Conservation (phyloP, 1,139 yeast species). For the Suhomyces taliae region DNA sequence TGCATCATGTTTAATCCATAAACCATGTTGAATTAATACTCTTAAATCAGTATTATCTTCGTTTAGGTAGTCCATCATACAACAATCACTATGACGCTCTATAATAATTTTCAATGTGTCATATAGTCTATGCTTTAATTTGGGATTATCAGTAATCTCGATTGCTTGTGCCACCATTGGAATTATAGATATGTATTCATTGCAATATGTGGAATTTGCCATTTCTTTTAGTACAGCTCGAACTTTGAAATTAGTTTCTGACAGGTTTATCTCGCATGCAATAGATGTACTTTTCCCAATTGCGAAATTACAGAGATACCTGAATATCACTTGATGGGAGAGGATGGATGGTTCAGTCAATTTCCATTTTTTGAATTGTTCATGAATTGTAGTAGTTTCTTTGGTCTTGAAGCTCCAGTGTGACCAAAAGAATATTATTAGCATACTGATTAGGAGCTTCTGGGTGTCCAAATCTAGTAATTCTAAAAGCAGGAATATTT, state of each 20-base stretch:
- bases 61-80: slow-evolving; percentile 33
- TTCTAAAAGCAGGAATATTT: slow-evolving; percentile 22
- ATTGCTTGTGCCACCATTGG: slow-evolving; percentile 40
- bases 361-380: slow-evolving; percentile 14
- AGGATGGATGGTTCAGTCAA: slow-evolving; percentile 24
- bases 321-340: slow-evolving; percentile 28
- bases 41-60: slow-evolving; percentile 27
- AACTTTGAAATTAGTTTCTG: slow-evolving; percentile 26
- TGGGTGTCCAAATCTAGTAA: slow-evolving; percentile 15
- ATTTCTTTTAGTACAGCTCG: slow-evolving; percentile 25
- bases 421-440: slow-evolving; percentile 37
- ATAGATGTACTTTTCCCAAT: slow-evolving; percentile 27
- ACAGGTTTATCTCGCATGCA: slow-evolving; percentile 13
- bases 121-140: slow-evolving; percentile 26
- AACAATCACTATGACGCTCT: slow-evolving; percentile 32
- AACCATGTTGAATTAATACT: slow-evolving; percentile 33
- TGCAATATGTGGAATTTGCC: slow-evolving; percentile 23
- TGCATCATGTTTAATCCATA: slow-evolving; percentile 24
- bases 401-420: slow-evolving; percentile 30
- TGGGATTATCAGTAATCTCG: slow-evolving; percentile 20
- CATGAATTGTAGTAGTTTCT: slow-evolving; percentile 7
- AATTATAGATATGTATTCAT: slow-evolving; percentile 31
- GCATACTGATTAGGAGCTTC: slow-evolving; percentile 28
- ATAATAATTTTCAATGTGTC: slow-evolving; percentile 27
- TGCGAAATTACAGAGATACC: slow-evolving; percentile 31